These are phyloP conservation scores for Apiotrichum siamense DNA, from an alignment of 1,284 basidiomycete genomes.

Conservation along the genomic window DNA sequence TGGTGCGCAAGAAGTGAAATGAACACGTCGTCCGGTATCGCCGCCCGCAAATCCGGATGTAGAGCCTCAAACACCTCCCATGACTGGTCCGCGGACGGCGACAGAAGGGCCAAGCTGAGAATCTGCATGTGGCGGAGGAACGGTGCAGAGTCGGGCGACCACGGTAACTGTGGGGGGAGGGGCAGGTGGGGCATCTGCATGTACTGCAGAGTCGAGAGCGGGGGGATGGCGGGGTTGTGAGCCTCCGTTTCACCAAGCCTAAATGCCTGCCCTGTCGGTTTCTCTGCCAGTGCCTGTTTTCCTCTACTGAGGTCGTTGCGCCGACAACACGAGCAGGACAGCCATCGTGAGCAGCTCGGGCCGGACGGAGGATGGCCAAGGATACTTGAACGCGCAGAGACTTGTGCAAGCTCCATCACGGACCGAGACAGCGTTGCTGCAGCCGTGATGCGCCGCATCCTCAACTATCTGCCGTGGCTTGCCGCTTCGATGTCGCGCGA, in stretches of 20 bases:
- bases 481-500: not conserved
- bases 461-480: too few species aligned
- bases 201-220: constrained; percentile 10
- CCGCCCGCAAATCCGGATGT: constrained; percentile 26
- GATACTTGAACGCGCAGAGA: not conserved
- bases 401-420: not conserved
- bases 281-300: not conserved
- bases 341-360: constrained; percentile 39
- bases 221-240: constrained; percentile 2
- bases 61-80: constrained; percentile 32
- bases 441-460: too few species aligned
- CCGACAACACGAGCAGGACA: constrained; percentile 31
- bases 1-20: constrained; percentile 29
- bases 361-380: not conserved
- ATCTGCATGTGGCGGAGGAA: constrained; percentile 38
- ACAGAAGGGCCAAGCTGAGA: constrained; percentile 27
- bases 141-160: constrained; percentile 38
- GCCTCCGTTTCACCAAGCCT: not conserved
- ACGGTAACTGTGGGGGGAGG: constrained; percentile 38
- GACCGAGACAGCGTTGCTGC: not conserved
- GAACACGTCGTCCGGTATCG: constrained; percentile 37
- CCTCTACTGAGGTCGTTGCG: not conserved
- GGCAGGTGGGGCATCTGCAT: constrained; percentile 30
- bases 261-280: too few species aligned
- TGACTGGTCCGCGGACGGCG: constrained; percentile 23